These are phyloP conservation scores for Xerocomellus chrysenteron DNA, from an alignment of 768 basidiomycete species.

Conservation along the genomic window DNA sequence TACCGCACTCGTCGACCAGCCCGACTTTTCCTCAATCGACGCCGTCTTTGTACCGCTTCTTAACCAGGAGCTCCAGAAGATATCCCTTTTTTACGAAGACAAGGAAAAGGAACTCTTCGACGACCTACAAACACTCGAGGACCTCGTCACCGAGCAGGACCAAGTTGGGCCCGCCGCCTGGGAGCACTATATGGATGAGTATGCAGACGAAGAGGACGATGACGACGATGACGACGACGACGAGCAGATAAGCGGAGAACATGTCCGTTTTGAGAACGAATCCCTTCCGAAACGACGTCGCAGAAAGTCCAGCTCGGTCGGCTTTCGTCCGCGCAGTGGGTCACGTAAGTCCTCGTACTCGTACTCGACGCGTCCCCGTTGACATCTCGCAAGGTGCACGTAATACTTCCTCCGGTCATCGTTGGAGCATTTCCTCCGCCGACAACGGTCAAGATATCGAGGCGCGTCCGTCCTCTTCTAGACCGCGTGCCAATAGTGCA, in stretches of 20 bases:
- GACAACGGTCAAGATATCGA: conserved; percentile 41
- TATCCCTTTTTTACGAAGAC: conserved; percentile 70
- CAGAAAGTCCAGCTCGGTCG: conserved; percentile 33
- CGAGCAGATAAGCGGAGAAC: conserved; percentile 24
- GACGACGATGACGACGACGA: conserved; percentile 58
- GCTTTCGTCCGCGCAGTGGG: conserved; percentile 24
- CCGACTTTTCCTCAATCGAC: conserved; percentile 45
- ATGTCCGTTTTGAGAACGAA: conserved; percentile 28
- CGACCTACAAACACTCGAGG: conserved; percentile 58
- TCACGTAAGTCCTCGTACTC: conserved; percentile 15
- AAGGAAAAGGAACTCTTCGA: conserved; percentile 73
- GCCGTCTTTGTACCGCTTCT: conserved; percentile 68
- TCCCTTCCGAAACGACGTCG: conserved; percentile 33
- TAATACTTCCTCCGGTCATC: conserved; percentile 8
- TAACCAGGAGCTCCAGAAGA: conserved; percentile 81
- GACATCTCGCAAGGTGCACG: conserved; percentile 13
- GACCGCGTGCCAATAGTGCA: conserved; percentile 21
- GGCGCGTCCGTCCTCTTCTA: conserved; percentile 22
- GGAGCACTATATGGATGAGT: conserved; percentile 50
- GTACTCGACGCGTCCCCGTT: neutral
- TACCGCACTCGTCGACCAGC: conserved; percentile 50
- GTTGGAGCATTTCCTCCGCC: conserved; percentile 48
- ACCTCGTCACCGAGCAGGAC: conserved; percentile 58
- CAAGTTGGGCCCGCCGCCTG: conserved; percentile 51
- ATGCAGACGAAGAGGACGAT: conserved; percentile 53